phyloP scores from a whole-genome alignment of 169 alveolate species.

The Plasmodium cynomolgi region DNA sequence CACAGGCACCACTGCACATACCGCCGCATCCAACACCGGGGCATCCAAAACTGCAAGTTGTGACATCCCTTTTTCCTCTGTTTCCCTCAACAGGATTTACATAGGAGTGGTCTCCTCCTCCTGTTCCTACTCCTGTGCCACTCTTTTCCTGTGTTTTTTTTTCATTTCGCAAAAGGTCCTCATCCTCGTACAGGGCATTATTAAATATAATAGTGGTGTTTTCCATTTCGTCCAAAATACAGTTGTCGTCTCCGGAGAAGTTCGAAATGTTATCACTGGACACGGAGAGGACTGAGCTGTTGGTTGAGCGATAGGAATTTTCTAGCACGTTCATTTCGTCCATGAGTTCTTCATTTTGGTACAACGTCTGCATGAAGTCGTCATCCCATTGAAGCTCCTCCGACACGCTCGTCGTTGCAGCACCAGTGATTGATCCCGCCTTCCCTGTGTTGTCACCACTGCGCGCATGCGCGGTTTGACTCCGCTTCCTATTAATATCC shows the following conservation, averaged over 20 bases:
- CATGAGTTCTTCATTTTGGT: conserved; percentile 10
- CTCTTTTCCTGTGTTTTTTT: not conserved
- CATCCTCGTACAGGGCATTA: not conserved
- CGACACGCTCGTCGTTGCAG: not conserved
- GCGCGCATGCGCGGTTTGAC: not conserved
- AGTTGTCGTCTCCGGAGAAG: conserved; percentile 33
- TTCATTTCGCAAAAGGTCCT: not conserved
- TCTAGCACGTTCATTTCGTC: conserved; percentile 18
- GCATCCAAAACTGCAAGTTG: not conserved
- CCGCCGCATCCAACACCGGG: not conserved
- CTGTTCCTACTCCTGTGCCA: not conserved
- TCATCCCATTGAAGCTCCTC: not conserved
- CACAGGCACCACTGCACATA: too few species aligned
- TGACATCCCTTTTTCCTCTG: not conserved
- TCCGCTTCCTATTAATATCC: not conserved
- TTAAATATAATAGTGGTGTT: not conserved
- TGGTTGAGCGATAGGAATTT: conserved; percentile 48
- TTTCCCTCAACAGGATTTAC: not conserved
- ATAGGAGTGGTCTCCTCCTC: not conserved
- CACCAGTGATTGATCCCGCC: not conserved
- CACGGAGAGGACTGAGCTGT: conserved; percentile 41
- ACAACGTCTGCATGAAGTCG: not conserved
- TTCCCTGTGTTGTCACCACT: not conserved
- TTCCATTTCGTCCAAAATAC: conserved; percentile 22
- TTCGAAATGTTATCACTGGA: conserved; percentile 45